Base-by-base conservation (phyloP, 768 basidiomycete species). In the Suillus subalutaceus region DNA sequence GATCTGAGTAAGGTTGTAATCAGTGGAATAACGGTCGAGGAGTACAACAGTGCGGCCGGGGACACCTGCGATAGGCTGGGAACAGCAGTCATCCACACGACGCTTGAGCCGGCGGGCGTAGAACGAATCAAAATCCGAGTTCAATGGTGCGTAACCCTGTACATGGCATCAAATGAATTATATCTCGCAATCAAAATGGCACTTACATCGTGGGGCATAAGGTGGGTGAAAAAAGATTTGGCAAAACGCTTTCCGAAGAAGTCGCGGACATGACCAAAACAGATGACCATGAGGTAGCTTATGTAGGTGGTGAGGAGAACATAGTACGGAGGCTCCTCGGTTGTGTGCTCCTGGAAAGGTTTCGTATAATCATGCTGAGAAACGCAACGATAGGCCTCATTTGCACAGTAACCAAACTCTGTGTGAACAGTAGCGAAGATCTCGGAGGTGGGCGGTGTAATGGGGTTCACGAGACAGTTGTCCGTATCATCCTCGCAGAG, bases 81-180 rank as follows among this genome's bases (percentile, higher is more conserved):
- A 88, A 80, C 98, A 99, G 74, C 95, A 97, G 74, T 98, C 96
- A 72, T 97, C 96, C 80, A 99, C 90, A 63, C 97, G 94, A 13
- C 85, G 83, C 77, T 99, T 99, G 69, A 99, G 87, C 4, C 96
- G 91, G 61, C 97, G 94, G 66, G 96, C 97, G 84, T 99, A 99
- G 82, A 99, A 99, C 7, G 97, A 99, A 78, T 99, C 97, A 71
- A 99, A 99, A 77, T 99, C 97, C 10, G 96, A 97, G 80, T 95
- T 97, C 67, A 99, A 85, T 6, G 97, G 93, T 2, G 96, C 97
- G 73, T 97, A 96, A 65, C 97, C 97, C 95, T 98, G 77, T 50
- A n/a, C 60, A 16, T 30, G 0, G 38, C 20, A 15, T 40, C 59
- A 71, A 18, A 72, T 63, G 58, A 50, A 65, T 53, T 26, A 41